A percentile compares a stretch with the other conserved stretches of the same genome.
Conservation (phyloP, 768 basidiomycete species). For the Termitomyces sp. region DNA sequence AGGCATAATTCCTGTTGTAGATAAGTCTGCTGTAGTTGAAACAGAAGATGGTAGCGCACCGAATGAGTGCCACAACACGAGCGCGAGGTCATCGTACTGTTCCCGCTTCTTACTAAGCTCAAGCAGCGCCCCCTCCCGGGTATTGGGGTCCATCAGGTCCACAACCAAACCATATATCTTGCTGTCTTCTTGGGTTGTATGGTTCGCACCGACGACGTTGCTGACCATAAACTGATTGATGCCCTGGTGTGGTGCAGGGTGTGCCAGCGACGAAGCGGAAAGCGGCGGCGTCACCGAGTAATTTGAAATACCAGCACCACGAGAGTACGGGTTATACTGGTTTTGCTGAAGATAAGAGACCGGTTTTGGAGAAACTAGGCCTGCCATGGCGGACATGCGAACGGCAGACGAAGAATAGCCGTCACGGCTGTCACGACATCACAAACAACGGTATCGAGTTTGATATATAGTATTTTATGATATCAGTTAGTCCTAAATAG, state of each 20-base stretch:
- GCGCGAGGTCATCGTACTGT: conserved; percentile 96
- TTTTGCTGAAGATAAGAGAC: conserved; percentile 62
- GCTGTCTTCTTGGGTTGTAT: conserved; percentile 45
- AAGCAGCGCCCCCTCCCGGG: conserved; percentile 86
- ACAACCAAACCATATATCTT: conserved; percentile 92
- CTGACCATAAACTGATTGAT: conserved; percentile 34
- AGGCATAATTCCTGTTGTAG: conserved; percentile 84
- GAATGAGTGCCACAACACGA: conserved; percentile 98
- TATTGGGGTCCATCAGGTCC: conserved; percentile 74
- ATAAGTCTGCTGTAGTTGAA: not conserved
- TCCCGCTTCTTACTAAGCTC: conserved; percentile 99
- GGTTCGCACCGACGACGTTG: conserved; percentile 18
- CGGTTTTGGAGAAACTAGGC: conserved; percentile 58
- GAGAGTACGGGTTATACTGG: conserved; percentile 57
- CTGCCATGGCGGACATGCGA: conserved; percentile 42
- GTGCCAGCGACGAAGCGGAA: conserved; percentile 46
- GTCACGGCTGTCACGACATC: conserved; percentile 14
- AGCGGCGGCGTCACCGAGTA: conserved; percentile 67
- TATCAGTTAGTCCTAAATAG: conserved; percentile 2
- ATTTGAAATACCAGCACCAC: conserved; percentile 40
- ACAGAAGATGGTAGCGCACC: conserved; percentile 41
- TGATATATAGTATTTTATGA: not conserved
- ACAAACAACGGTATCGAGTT: conserved; percentile 2
- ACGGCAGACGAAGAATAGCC: conserved; percentile 8
- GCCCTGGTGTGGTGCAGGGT: conserved; percentile 50